These are phyloP conservation scores for Scortechinia acanthostroma DNA, from an alignment of 2,329 filamentous ascomycete species.

Conservation along the genomic window DNA sequence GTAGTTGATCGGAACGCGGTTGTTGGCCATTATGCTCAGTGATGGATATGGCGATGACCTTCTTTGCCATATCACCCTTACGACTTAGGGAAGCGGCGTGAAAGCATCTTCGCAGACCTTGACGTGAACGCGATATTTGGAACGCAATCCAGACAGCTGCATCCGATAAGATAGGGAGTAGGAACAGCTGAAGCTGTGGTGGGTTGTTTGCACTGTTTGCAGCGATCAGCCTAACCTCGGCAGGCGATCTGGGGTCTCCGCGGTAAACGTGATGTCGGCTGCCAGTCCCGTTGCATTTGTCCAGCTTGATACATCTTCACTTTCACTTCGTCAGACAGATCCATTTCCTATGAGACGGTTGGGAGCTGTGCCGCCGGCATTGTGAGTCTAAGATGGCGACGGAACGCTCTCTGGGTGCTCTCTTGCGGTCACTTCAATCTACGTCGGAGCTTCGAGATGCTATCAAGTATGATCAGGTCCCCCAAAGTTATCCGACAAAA, in stretches of 20 bases:
- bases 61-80: too few species aligned
- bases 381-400: slow-evolving; percentile 43
- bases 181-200: not conserved
- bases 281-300: too few species aligned
- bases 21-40: slow-evolving; percentile 9
- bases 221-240: not conserved
- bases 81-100: too few species aligned
- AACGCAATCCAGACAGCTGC: too few species aligned
- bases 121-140: too few species aligned
- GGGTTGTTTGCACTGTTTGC: slow-evolving; percentile 1
- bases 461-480: slow-evolving; percentile 38
- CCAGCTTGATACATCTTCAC: too few species aligned
- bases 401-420: slow-evolving; percentile 50
- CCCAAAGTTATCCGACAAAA: slow-evolving; percentile 3
- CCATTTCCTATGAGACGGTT: not conserved
- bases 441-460: slow-evolving; percentile 51
- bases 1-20: slow-evolving; percentile 36
- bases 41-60: too few species aligned
- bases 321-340: too few species aligned
- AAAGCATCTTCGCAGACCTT: too few species aligned
- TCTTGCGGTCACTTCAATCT: slow-evolving; percentile 51
- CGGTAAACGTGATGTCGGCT: not conserved
- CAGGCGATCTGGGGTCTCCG: not conserved
- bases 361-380: not conserved
- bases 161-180: too few species aligned